Evolutionary conservation across 169 alveolate genomes (phyloP), one percentile per base, ranked within the genome.

Genomic region (Miamiensis avidus): DNA sequence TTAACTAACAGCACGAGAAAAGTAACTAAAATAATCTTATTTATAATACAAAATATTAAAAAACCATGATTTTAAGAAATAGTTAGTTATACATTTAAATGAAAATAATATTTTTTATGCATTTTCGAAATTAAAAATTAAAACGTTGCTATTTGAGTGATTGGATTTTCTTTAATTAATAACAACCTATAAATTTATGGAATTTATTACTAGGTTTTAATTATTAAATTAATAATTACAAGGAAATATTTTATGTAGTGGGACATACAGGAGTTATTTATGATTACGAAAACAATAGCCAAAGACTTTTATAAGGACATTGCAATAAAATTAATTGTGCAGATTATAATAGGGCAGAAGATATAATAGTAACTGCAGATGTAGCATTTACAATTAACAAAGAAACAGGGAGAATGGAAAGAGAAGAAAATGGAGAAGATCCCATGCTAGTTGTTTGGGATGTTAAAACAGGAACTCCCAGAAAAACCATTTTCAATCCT

Each of bases 371-470:
- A 0, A 96, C 98, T 27, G 98, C 98, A 29, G 98, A 96, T 89
- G 91, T 92, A 73, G 32, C 32, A 65, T 26, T 65, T 26, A 65
- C 20, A 26, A 25, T 65, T 25, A 65, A 65, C 26, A 26, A 65
- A 65, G 26, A 65, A 65, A 25, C 20, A 65, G 74, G 74, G 26
- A 26, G 74, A 65, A 65, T 65, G 26, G 20, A 65, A 65, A 65
- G 26, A 25, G 26, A 25, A 16, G 1, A 49, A 25, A 79, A 76
- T 29, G 96, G 96, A 0, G 95, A 89, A 89, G 96, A 95, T 74
- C 92, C 97, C 64, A 93, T 96, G 90, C 89, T 97, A 29, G 97
- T 95, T 31, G 97, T 97, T 0, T 97, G 99, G 99, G 97, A 97
- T 79, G 93, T 97, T 31, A 88, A 89, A 34, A 91, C 96, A 0